Base-by-base conservation (phyloP, 805 yeast genomes). In the Scheffersomyces stipitis region DNA sequence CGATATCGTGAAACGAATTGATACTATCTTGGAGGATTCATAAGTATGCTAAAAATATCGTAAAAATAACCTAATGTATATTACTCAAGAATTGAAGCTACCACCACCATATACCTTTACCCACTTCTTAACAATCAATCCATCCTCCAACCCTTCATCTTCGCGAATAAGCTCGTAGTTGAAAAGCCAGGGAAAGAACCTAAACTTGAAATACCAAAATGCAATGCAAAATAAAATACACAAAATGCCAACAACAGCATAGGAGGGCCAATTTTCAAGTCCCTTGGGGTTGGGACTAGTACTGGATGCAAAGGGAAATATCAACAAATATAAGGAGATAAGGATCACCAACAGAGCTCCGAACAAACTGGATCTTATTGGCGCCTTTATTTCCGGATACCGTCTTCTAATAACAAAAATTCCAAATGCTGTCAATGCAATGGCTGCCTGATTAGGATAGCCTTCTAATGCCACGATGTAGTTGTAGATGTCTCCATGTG, bases 71-170 rank as follows among this genome's bases (percentile, higher is more conserved):
- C 33, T 36, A 30, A 30, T 22, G 15, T 22, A 6, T 18, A 23
- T n/a, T 34, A 10, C 18, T 34, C 18, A 34, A 38, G 34, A 27
- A 10, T 9, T 22, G 5, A 22, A 15, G 2, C 15, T 32, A 34
- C 12, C 43, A n/a, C 30, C 33, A 22, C 30, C 32, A 30, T 40
- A 32, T 17, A 55, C 49, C 37, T 73, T 77, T 9, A 56, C 61
- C 89, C 89, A 83, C 44, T 60, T 56, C 43, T 77, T 80, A 1
- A 81, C 65, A 4, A 63, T 64, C 34, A 82, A 56, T 0, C 89
- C 89, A 55, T 83, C 89, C 2, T 70, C 66, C 34, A 77, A 60
- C 15, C 51, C 58, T 4, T 59, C 48, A 3, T 65, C 68, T 33
- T 62, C 70, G 7, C 68, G 65, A 5, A 62, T 58, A 18, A 83